Conservation (phyloP, 345 rosid species). For the Hypericum perforatum region DNA sequence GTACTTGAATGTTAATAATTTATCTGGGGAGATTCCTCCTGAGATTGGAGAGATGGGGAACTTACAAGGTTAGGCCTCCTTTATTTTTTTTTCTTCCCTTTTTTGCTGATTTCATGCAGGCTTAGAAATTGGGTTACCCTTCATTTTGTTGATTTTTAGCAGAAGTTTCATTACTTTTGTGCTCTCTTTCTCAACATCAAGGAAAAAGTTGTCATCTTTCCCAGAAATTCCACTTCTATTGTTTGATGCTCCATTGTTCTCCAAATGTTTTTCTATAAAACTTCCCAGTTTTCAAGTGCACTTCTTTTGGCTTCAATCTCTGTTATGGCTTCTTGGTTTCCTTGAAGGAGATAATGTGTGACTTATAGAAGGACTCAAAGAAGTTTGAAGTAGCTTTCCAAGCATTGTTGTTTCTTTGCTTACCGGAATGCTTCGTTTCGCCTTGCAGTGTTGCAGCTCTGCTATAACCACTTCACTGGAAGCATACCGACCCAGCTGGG, state of each 20-base stretch:
- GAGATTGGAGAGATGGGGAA: constrained; percentile 4
- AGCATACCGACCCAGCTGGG: constrained; percentile 5
- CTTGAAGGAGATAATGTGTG: too few relatives aligned
- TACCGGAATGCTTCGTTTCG: not conserved
- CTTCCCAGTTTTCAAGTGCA: not conserved
- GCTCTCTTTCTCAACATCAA: not conserved
- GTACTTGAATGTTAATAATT: constrained; percentile 7
- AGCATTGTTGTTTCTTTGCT: not conserved
- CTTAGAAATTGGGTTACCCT: too few relatives aligned
- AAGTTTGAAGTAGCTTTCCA: not conserved
- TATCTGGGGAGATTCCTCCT: constrained; percentile 7
- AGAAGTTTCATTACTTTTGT: too few relatives aligned
- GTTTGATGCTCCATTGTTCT: not conserved
- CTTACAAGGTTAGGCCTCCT: constrained; percentile 9
- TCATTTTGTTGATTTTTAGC: too few relatives aligned
- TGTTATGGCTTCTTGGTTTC: too few relatives aligned
- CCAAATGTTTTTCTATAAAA: not conserved
- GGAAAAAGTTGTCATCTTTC: not conserved
- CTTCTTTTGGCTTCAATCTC: not conserved
- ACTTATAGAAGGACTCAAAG: too few relatives aligned
- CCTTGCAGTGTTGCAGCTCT: constrained; percentile 7
- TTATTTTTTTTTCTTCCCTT: too few relatives aligned
- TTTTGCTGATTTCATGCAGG: too few relatives aligned
- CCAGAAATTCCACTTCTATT: not conserved
- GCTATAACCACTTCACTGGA: constrained; percentile 5